Percentiles rank a stretch among this genome's conserved stretches.
Evolutionary conservation across 2,329 filamentous ascomycete species (phyloP).

Genomic region (Sporothrix euskadiensis): DNA sequence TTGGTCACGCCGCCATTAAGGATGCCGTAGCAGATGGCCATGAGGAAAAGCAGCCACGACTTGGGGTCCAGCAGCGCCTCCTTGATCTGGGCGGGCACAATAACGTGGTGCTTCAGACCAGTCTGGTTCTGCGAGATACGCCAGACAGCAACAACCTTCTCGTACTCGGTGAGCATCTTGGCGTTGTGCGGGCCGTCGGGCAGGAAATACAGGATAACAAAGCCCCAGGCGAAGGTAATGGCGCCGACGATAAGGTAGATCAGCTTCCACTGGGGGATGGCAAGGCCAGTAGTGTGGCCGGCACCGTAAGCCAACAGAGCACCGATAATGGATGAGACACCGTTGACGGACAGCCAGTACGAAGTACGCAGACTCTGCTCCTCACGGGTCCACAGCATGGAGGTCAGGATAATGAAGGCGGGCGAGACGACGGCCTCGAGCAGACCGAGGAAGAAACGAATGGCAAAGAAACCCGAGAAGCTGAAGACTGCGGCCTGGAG

Average conservation of each 20-base stretch:
- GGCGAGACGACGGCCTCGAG: slow-evolving; percentile 46
- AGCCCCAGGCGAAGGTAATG: slow-evolving; percentile 31
- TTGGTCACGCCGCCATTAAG: slow-evolving; percentile 48
- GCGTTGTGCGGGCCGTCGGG: slow-evolving; percentile 42
- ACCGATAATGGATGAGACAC: slow-evolving; percentile 38
- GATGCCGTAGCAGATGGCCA: slow-evolving; percentile 40
- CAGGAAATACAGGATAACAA: slow-evolving; percentile 36
- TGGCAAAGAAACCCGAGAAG: slow-evolving; percentile 41
- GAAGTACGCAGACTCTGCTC: slow-evolving; percentile 44
- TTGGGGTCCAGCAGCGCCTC: slow-evolving; percentile 39
- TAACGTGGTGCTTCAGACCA: slow-evolving; percentile 44
- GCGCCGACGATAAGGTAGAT: slow-evolving; percentile 34
- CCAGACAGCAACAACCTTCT: slow-evolving; percentile 44
- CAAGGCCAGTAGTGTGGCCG: slow-evolving; percentile 31
- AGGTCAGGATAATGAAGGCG: slow-evolving; percentile 42
- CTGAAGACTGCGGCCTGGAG: slow-evolving; percentile 40
- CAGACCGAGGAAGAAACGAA: slow-evolving; percentile 44
- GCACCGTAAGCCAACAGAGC: slow-evolving; percentile 39
- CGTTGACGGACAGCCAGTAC: slow-evolving; percentile 40
- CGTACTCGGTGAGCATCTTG: slow-evolving; percentile 41
- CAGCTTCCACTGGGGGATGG: slow-evolving; percentile 38
- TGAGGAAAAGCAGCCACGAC: slow-evolving; percentile 37
- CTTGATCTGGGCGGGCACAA: slow-evolving; percentile 39
- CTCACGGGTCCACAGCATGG: slow-evolving; percentile 43
- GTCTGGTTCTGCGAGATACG: slow-evolving; percentile 45